Percentiles rank a stretch among this genome's conserved stretches.
phyloP scores from a whole-genome alignment of 2,329 filamentous ascomycete species.

The Cercospora zeina region DNA sequence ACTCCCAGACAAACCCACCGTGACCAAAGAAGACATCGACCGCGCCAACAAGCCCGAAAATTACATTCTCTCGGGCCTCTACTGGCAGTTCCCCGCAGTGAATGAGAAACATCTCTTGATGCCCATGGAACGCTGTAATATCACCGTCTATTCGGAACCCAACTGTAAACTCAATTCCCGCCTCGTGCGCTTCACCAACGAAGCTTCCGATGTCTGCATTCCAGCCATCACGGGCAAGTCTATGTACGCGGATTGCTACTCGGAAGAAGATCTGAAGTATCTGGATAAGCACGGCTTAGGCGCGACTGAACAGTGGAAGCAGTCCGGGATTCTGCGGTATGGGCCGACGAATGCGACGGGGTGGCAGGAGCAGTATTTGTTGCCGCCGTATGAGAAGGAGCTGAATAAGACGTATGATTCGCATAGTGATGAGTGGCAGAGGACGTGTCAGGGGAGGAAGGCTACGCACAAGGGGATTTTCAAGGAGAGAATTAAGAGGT shows the following conservation, averaged over 20 bases:
- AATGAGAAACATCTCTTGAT: background rate
- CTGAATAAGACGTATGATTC: slow-evolving; percentile 10
- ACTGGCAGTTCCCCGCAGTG: slow-evolving; percentile 3
- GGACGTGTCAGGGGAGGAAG: slow-evolving; percentile 11
- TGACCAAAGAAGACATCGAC: slow-evolving; percentile 12
- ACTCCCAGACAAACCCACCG: background rate
- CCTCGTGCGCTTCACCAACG: slow-evolving; percentile 10
- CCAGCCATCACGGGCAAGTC: slow-evolving; percentile 1
- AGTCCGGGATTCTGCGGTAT: slow-evolving; percentile 5
- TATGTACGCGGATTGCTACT: slow-evolving; percentile 3
- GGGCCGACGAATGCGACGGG: background rate
- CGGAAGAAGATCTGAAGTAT: background rate
- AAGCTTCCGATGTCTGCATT: slow-evolving; percentile 4
- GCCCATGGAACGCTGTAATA: slow-evolving; percentile 10
- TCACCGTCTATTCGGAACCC: slow-evolving; percentile 12
- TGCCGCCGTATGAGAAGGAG: slow-evolving; percentile 1
- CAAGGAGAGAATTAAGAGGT: background rate
- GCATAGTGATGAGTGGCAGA: slow-evolving; percentile 11
- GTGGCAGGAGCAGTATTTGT: background rate
- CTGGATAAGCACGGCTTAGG: background rate
- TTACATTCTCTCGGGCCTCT: slow-evolving; percentile 15
- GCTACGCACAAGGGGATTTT: slow-evolving; percentile 4
- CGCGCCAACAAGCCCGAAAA: slow-evolving; percentile 18
- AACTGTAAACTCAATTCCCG: slow-evolving; percentile 6
- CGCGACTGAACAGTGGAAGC: slow-evolving; percentile 1